Conservation (phyloP, 352 stramenopile genomes). For the Pythium vanterpoolii region DNA sequence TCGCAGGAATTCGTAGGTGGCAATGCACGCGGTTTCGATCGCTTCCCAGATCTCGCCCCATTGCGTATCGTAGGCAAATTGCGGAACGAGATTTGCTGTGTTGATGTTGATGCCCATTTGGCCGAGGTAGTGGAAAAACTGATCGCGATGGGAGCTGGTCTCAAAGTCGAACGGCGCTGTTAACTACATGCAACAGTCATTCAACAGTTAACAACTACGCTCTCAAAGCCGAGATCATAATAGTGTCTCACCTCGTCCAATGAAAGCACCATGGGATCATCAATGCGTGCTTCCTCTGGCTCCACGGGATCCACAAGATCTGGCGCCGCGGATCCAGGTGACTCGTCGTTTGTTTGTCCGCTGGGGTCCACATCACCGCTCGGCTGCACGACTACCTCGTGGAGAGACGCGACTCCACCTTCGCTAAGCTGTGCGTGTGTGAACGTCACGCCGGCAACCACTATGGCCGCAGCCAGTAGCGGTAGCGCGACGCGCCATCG, state of each 20-base stretch:
- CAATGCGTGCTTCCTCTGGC: background rate
- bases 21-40: constrained; percentile 48
- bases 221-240: background rate
- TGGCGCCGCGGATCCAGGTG: background rate
- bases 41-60: constrained; percentile 61
- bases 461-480: constrained; percentile 10
- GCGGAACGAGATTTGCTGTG: constrained; percentile 29
- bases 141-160: constrained; percentile 8
- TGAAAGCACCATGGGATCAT: background rate
- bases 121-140: constrained; percentile 20
- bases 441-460: constrained; percentile 1
- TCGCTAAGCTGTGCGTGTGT: background rate
- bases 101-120: constrained; percentile 18
- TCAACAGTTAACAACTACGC: too few relatives aligned
- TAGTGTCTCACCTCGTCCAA: background rate
- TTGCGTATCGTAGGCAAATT: constrained; percentile 50
- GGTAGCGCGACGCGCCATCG: constrained; percentile 9
- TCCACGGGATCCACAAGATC: too few relatives aligned
- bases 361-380: background rate
- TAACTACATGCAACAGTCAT: background rate
- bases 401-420: background rate
- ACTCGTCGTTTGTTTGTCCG: background rate
- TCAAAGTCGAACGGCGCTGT: background rate
- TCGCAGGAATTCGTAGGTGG: constrained; percentile 55
- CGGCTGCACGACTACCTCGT: constrained; percentile 10